These are phyloP conservation scores for Lactuca sativa DNA, from an alignment of 129 eudicot species.

Conservation along the genomic window DNA sequence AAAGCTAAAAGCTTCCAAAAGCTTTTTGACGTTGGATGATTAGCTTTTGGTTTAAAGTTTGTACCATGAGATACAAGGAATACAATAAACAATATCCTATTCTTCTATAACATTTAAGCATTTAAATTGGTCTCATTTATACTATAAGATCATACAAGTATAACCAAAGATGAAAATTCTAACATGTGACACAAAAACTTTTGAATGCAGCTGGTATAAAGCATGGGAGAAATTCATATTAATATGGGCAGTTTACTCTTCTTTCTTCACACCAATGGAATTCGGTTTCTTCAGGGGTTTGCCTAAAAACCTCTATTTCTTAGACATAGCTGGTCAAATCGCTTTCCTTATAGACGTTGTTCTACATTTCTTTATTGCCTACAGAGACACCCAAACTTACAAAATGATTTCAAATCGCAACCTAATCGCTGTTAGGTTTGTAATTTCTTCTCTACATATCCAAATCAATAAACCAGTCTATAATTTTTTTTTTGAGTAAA, in stretches of 20 bases:
- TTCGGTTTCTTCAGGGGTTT: slow-evolving; percentile 95
- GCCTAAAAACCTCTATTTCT: slow-evolving; percentile 62
- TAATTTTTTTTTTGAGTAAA: too few species aligned
- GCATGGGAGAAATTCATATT: slow-evolving; percentile 89
- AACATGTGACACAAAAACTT: slow-evolving; percentile 6
- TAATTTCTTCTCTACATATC: slow-evolving; percentile 14
- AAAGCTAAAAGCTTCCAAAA: too few species aligned
- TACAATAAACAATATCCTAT: too few species aligned
- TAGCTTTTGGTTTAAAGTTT: too few species aligned
- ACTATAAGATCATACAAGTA: too few species aligned
- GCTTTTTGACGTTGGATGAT: too few species aligned
- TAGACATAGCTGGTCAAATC: slow-evolving; percentile 76
- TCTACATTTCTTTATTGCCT: slow-evolving; percentile 84
- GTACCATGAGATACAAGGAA: too few species aligned
- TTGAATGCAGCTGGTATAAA: slow-evolving; percentile 73
- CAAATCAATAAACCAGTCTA: neutral
- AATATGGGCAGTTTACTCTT: slow-evolving; percentile 89
- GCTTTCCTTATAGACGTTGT: slow-evolving; percentile 82
- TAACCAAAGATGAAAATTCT: too few species aligned
- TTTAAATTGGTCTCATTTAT: neutral
- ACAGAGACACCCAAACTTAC: slow-evolving; percentile 82
- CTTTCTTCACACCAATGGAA: slow-evolving; percentile 96
- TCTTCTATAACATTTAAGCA: neutral
- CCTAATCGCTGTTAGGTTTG: slow-evolving; percentile 69
- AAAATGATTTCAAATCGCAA: slow-evolving; percentile 64